Conservation (phyloP, 2,329 filamentous ascomycete species). For the Fusarium phyllophilum region DNA sequence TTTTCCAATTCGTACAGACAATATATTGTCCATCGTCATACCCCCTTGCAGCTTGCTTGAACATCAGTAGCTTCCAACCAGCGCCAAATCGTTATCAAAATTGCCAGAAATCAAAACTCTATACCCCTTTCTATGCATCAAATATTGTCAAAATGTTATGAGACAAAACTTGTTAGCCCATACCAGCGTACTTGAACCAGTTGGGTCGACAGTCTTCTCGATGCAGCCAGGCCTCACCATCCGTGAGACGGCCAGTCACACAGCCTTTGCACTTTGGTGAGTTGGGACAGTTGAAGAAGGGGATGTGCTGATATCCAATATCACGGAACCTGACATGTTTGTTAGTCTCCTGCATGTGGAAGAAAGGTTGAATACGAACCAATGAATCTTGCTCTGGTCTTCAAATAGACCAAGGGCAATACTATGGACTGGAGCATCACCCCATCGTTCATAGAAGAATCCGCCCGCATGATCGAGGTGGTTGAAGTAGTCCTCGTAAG, state of each 20-base stretch:
- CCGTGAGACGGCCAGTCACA: constrained; percentile 85
- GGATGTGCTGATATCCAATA: constrained; percentile 97
- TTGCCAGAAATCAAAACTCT: constrained; percentile 8
- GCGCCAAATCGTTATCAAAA: constrained; percentile 35
- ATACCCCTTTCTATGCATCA: constrained; percentile 20
- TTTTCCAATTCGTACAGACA: constrained; percentile 26
- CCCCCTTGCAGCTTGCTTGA: constrained; percentile 14
- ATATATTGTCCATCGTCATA: constrained; percentile 18
- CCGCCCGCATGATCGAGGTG: constrained; percentile 96
- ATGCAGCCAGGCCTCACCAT: constrained; percentile 85
- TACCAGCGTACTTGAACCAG: constrained; percentile 96
- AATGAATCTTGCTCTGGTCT: constrained; percentile 90
- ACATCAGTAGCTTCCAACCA: constrained; percentile 19
- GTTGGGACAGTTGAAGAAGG: constrained; percentile 99
- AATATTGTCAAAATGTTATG: constrained; percentile 5
- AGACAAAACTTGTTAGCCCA: constrained; percentile 61
- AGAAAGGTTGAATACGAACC: constrained; percentile 65
- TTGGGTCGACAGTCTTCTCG: constrained; percentile 94
- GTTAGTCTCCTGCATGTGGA: background rate
- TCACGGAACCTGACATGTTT: constrained; percentile 84
- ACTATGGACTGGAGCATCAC: constrained; percentile 95
- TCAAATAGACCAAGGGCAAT: constrained; percentile 93
- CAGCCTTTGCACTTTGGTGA: constrained; percentile 93
- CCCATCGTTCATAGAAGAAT: constrained; percentile 99
- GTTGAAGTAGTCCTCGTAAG: constrained; percentile 95